Percentiles rank a stretch among this genome's conserved stretches.
Conservation (phyloP, 331 rosid genomes). For the Pyracantha coccinea region DNA sequence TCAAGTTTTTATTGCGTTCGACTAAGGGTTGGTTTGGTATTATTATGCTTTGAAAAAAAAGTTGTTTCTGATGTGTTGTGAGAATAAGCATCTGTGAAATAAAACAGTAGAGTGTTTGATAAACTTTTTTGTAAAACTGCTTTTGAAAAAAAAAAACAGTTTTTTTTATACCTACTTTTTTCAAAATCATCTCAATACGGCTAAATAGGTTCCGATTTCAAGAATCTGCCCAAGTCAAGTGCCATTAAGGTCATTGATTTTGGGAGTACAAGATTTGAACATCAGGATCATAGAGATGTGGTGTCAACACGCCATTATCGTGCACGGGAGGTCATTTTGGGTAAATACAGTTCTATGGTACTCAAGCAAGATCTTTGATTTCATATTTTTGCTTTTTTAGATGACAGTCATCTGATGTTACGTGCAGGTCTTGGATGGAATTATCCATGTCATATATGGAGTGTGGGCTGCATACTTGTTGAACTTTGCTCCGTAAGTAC, state of each 20-base stretch:
- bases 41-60: no score
- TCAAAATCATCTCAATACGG: no score
- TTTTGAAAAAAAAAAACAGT: no score
- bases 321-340: constrained; percentile 77
- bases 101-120: no score
- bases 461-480: constrained; percentile 73
- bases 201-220: constrained; percentile 67
- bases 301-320: constrained; percentile 85
- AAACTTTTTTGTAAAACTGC: no score
- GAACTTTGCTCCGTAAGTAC: constrained; percentile 82
- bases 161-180: no score
- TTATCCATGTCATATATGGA: constrained; percentile 76
- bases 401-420: constrained; percentile 3
- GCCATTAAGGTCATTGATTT: constrained; percentile 78
- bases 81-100: no score
- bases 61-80: no score
- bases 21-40: no score
- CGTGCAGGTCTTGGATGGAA: constrained; percentile 76
- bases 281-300: constrained; percentile 72
- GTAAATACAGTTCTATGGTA: constrained; percentile 25
- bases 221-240: constrained; percentile 69
- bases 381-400: background rate
- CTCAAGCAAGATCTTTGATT: background rate
- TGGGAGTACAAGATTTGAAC: constrained; percentile 72
- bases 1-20: constrained; percentile 52